Percentiles rank a stretch among this genome's conserved stretches.
Evolutionary conservation across 106 monocot genomes (phyloP).

Genomic region (Cymbidium sinense): DNA sequence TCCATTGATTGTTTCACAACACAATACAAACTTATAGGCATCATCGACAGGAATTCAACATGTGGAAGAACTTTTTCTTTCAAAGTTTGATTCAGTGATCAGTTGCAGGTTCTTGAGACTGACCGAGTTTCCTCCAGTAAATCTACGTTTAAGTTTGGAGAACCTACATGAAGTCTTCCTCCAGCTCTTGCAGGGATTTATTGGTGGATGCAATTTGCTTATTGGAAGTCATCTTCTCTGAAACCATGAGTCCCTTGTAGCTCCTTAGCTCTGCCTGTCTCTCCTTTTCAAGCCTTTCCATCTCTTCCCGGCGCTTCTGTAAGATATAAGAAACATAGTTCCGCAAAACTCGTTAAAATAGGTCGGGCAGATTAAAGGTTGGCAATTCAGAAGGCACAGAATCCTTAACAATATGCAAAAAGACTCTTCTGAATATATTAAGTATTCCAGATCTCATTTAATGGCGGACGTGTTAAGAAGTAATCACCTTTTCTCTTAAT

Average conservation of each 20-base stretch:
- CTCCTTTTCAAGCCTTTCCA: conserved; percentile 88
- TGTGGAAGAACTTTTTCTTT: not conserved
- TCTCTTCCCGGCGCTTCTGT: conserved; percentile 81
- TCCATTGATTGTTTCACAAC: not conserved
- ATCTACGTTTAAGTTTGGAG: not conserved
- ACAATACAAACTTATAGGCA: not conserved
- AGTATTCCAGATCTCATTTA: not conserved
- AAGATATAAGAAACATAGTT: not conserved
- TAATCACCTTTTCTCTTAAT: conserved; percentile 17
- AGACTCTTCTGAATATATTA: no score
- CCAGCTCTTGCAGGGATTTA: conserved; percentile 65
- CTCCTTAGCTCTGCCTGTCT: conserved; percentile 76
- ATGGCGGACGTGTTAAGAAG: not conserved
- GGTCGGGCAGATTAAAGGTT: no score
- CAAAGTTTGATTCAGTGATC: not conserved
- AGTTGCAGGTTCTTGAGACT: not conserved
- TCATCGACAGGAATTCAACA: not conserved
- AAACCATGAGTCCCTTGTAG: conserved; percentile 94
- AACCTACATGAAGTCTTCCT: conserved; percentile 87
- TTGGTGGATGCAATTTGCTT: conserved; percentile 80
- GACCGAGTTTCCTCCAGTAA: not conserved
- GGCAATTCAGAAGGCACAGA: no score
- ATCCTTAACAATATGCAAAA: no score
- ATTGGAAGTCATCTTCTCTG: conserved; percentile 98
- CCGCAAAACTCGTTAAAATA: not conserved